A percentile compares a stretch with the other conserved stretches of the same genome.
These are phyloP conservation scores for Pseudogymnoascus sp. DNA, from an alignment of 2,329 filamentous ascomycete genomes.

Conservation along the genomic window DNA sequence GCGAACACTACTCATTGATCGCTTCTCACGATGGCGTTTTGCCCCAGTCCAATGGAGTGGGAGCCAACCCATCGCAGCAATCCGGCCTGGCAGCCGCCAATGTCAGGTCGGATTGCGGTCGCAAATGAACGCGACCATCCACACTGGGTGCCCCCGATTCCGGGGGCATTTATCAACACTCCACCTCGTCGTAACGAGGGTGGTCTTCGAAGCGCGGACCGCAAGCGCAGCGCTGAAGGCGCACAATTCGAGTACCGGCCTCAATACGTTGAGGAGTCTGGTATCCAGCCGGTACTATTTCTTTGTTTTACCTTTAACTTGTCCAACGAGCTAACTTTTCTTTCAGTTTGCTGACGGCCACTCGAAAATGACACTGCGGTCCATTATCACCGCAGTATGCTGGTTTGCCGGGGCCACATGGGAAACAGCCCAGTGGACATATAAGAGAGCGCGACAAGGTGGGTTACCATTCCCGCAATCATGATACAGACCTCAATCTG, in stretches of 20 bases:
- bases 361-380: background rate
- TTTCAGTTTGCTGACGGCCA: background rate
- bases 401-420: background rate
- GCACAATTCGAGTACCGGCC: slow-evolving; percentile 2
- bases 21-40: background rate
- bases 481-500: background rate
- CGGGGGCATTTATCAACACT: background rate
- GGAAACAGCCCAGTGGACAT: background rate
- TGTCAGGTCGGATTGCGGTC: background rate
- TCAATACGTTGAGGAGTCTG: background rate
- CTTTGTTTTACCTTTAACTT: background rate
- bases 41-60: background rate
- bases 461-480: background rate
- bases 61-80: background rate
- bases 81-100: slow-evolving; percentile 3
- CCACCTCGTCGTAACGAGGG: background rate
- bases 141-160: background rate
- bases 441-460: background rate
- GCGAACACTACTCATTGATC: background rate
- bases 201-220: background rate
- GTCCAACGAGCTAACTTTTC: background rate
- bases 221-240: background rate
- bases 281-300: slow-evolving; percentile 4
- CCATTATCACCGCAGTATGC: background rate
- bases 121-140: background rate